Evolutionary conservation across 371 early-diverging fungal genomes (phyloP).

Genomic region (Circinella umbellata): DNA sequence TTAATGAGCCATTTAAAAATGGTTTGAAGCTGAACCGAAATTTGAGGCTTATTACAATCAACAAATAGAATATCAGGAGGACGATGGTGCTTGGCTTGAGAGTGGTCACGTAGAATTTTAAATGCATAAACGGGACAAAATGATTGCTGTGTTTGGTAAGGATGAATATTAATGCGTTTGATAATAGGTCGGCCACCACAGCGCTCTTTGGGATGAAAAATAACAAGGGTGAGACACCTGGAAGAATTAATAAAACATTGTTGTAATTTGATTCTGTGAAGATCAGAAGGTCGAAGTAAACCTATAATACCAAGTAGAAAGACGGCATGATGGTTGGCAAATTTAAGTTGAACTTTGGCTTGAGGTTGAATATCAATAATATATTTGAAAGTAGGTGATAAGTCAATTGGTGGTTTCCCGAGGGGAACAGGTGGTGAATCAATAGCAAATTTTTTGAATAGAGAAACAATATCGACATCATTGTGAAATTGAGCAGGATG

Average conservation of each 20-base stretch:
- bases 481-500: background rate
- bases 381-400: slow-evolving; percentile 3
- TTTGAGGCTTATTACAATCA: background rate
- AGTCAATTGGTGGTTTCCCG: background rate
- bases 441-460: background rate
- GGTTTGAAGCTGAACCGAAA: background rate
- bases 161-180: background rate
- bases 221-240: slow-evolving; percentile 13
- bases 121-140: slow-evolving; percentile 14
- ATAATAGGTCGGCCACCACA: background rate
- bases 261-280: background rate
- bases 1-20: background rate
- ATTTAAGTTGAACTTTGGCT: background rate
- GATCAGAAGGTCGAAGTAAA: slow-evolving; percentile 13
- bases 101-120: slow-evolving; percentile 7
- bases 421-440: slow-evolving; percentile 6
- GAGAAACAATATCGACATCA: background rate
- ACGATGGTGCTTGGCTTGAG: background rate
- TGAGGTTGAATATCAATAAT: background rate
- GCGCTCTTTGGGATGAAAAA: slow-evolving; percentile 53
- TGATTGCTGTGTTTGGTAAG: background rate
- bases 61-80: slow-evolving; percentile 11
- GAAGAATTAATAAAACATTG: background rate
- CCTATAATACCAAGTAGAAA: slow-evolving; percentile 8
- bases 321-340: slow-evolving; percentile 5